phyloP scores from a whole-genome alignment of 2,329 filamentous ascomycete species.

The Amesomyces nigricolor region DNA sequence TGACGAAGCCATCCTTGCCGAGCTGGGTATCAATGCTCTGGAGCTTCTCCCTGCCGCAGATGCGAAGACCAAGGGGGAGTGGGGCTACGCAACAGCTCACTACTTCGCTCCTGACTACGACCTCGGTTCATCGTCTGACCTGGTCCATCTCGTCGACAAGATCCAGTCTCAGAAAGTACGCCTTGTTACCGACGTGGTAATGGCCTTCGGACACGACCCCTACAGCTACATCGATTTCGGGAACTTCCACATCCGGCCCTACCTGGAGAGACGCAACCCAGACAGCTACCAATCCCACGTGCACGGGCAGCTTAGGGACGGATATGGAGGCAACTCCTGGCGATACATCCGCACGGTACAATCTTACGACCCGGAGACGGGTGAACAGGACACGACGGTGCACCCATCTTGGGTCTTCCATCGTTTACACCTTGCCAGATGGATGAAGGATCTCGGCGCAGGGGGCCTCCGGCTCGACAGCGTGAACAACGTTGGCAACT shows the following conservation, averaged over 20 bases:
- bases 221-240: constrained; percentile 21
- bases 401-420: constrained; percentile 24
- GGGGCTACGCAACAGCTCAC: constrained; percentile 26
- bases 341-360: constrained; percentile 17
- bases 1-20: constrained; percentile 18
- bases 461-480: constrained; percentile 26
- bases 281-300: constrained; percentile 26
- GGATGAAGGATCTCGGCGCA: constrained; percentile 26
- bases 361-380: constrained; percentile 23
- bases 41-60: constrained; percentile 26
- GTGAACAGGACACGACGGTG: background rate
- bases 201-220: constrained; percentile 26
- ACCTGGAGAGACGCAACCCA: constrained; percentile 21
- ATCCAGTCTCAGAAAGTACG: constrained; percentile 19
- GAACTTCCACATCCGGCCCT: constrained; percentile 24
- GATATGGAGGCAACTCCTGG: constrained; percentile 23
- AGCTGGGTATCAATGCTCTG: constrained; percentile 27
- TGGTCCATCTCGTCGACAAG: constrained; percentile 18
- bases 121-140: constrained; percentile 21
- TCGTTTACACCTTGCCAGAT: constrained; percentile 22
- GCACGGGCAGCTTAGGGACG: constrained; percentile 15
- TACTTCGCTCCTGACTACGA: constrained; percentile 26
- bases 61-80: constrained; percentile 21
- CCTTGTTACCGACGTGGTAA: constrained; percentile 25
- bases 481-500: constrained; percentile 27